Conservation (phyloP, 176 grass and related monocot genomes). For the Zea mays region Zm-B73-REFERENCE-NAM-5.0 NC_050096.1:218050501-218051000, state of each 20-base stretch:
- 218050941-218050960: neutral
- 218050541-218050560: conserved; percentile 47
- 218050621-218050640: conserved; percentile 27
- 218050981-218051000: neutral
- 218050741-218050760: conserved; percentile 60
- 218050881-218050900: neutral
- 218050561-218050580: conserved; percentile 41
- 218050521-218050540: conserved; percentile 44
- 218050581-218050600: conserved; percentile 10
- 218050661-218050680: conserved; percentile 76
- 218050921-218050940: neutral
- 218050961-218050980: no score
- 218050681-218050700: conserved; percentile 47
- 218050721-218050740: conserved; percentile 52
- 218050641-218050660: conserved; percentile 59
- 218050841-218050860: no score
- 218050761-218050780: neutral
- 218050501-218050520: neutral
- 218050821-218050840: conserved; percentile 61
- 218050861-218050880: neutral
- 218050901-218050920: neutral
- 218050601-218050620: conserved; percentile 57
- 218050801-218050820: conserved; percentile 99
- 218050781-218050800: conserved; percentile 77
- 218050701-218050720: conserved; percentile 39